These are phyloP conservation scores for Ichthyophthirius multifiliis DNA, from an alignment of 169 alveolate genomes.

Conservation along the genomic window DNA sequence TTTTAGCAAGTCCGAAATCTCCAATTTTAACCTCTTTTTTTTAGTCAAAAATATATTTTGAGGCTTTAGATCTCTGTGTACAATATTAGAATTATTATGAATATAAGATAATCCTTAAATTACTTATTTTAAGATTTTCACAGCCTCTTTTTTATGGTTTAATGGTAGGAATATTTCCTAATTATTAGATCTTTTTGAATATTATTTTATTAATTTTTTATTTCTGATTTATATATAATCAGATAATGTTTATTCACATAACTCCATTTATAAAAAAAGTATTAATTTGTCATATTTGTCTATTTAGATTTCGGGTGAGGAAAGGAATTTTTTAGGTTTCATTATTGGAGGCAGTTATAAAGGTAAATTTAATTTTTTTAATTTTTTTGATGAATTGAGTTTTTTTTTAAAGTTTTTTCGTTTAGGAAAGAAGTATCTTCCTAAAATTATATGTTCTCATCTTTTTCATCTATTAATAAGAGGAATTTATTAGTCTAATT, in stretches of 20 bases:
- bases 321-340: too few species aligned
- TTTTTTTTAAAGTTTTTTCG: too few species aligned
- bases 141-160: not conserved
- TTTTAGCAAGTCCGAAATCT: conserved; percentile 18
- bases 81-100: conserved; percentile 6
- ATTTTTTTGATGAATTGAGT: too few species aligned
- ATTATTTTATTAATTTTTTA: not conserved
- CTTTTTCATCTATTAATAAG: too few species aligned
- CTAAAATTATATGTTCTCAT: too few species aligned
- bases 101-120: conserved; percentile 14
- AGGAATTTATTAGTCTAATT: too few species aligned
- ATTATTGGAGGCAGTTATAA: too few species aligned
- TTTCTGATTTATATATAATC: conserved; percentile 1
- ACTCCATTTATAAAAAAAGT: not conserved
- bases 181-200: not conserved
- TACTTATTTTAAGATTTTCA: not conserved
- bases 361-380: too few species aligned
- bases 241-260: not conserved
- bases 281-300: not conserved
- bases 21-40: conserved; percentile 3
- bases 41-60: conserved; percentile 19
- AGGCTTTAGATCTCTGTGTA: conserved; percentile 28
- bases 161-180: not conserved
- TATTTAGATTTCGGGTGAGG: too few species aligned
- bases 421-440: too few species aligned